Percentiles rank a stretch among this genome's conserved stretches.
These are phyloP conservation scores for Tolypocladium sp. DNA, from an alignment of 2,329 filamentous ascomycete genomes.

Conservation along the genomic window DNA sequence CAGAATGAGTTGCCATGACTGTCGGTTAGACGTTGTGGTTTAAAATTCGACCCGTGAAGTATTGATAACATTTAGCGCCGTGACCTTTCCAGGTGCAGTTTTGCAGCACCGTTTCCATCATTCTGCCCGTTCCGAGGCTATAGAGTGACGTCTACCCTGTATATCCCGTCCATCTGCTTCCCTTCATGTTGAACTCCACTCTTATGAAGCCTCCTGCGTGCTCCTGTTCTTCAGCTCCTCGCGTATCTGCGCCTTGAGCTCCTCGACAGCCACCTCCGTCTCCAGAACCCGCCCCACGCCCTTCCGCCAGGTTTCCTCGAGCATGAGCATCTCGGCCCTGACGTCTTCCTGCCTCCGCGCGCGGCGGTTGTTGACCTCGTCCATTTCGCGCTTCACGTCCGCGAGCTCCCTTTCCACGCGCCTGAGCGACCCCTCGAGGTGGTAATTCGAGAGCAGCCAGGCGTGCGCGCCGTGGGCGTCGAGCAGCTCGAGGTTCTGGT, in stretches of 20 bases:
- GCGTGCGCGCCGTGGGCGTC: slow-evolving; percentile 79
- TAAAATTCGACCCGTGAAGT: background rate
- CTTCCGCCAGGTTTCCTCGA: slow-evolving; percentile 72
- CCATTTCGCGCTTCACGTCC: slow-evolving; percentile 56
- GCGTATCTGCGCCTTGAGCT: slow-evolving; percentile 56
- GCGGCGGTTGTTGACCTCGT: slow-evolving; percentile 62
- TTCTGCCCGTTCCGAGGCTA: background rate
- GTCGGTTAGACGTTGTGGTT: background rate
- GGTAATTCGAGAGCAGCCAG: slow-evolving; percentile 80
- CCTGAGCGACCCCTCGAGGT: slow-evolving; percentile 59
- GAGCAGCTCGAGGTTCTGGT: slow-evolving; percentile 58
- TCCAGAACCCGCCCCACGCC: slow-evolving; percentile 75
- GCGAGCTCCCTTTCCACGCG: slow-evolving; percentile 67
- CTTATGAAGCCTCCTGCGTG: background rate
- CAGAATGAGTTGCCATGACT: background rate
- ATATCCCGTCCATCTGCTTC: background rate
- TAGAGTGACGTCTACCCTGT: background rate
- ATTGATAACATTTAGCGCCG: background rate
- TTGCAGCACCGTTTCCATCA: background rate
- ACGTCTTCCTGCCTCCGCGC: slow-evolving; percentile 62
- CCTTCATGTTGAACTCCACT: background rate
- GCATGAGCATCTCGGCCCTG: slow-evolving; percentile 59
- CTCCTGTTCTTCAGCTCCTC: slow-evolving; percentile 41
- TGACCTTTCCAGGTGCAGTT: background rate
- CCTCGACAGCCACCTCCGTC: slow-evolving; percentile 76